phyloP scores from a whole-genome alignment of 2,329 filamentous ascomycete species.

The Neofusicoccum umdonicola region DNA sequence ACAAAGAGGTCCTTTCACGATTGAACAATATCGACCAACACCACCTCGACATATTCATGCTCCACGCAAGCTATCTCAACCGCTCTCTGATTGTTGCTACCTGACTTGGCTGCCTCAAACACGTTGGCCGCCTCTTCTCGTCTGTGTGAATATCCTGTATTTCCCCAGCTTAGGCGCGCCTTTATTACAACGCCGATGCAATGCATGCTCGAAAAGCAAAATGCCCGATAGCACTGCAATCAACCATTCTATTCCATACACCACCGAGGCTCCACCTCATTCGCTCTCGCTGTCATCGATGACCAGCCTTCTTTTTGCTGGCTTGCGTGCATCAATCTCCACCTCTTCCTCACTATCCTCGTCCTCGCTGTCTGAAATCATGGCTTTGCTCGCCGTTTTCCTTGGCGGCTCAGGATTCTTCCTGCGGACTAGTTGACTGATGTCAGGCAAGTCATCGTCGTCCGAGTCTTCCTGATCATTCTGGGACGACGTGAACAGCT shows the following conservation, averaged over 20 bases:
- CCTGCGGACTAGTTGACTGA: not conserved
- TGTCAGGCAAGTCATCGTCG: conserved; percentile 14
- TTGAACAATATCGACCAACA: no score
- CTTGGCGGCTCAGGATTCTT: not conserved
- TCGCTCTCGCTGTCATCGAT: conserved; percentile 14
- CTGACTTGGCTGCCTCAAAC: not conserved
- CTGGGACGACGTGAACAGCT: conserved; percentile 10
- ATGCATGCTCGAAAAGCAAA: not conserved
- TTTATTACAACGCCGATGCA: not conserved
- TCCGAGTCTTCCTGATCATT: not conserved
- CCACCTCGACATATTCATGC: no score
- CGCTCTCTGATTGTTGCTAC: not conserved
- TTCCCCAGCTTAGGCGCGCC: not conserved
- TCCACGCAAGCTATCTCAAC: not conserved
- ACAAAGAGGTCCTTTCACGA: no score
- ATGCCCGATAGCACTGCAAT: not conserved
- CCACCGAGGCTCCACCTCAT: not conserved
- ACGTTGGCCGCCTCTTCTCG: not conserved
- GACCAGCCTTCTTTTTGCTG: conserved; percentile 1
- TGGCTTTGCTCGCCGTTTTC: not conserved
- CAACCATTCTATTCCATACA: not conserved
- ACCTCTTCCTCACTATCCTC: not conserved
- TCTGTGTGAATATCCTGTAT: not conserved
- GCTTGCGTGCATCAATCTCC: not conserved
- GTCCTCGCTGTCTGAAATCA: conserved; percentile 4